Evolutionary conservation across 441 rosid genomes (phyloP).

Genomic region (Gossypium armourianum): DNA sequence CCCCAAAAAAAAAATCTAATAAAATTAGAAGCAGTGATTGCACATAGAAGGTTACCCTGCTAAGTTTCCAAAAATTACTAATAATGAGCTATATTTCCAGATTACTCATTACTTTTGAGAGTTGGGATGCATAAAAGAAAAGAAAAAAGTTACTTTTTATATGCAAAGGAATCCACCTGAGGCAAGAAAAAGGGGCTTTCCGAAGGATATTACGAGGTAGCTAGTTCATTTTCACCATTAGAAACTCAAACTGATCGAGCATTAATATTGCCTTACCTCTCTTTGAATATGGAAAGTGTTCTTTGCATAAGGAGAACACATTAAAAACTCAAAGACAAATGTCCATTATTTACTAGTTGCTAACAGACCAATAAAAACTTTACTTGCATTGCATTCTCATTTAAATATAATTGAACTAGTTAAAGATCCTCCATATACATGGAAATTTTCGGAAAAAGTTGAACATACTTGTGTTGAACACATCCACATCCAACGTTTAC

Average conservation of each 20-base stretch:
- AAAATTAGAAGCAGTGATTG: neutral
- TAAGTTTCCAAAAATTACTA: neutral
- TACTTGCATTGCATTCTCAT: neutral
- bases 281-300: neutral
- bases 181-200: neutral
- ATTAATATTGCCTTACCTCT: neutral
- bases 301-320: neutral
- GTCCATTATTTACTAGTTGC: neutral
- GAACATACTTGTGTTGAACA: neutral
- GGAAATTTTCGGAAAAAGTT: neutral
- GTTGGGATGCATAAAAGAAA: neutral
- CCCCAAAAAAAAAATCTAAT: neutral
- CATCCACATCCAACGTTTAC: neutral
- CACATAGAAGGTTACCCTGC: neutral
- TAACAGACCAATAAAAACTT: neutral
- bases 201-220: neutral
- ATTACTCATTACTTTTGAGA: neutral
- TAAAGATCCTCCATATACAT: neutral
- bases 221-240: neutral
- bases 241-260: neutral
- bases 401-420: neutral
- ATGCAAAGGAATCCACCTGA: neutral
- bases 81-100: neutral
- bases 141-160: neutral
- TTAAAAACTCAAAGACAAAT: neutral